Percentiles rank a stretch among this genome's conserved stretches.
phyloP scores from a whole-genome alignment of 306 rosid species.

The Cucurbita maxima region DNA sequence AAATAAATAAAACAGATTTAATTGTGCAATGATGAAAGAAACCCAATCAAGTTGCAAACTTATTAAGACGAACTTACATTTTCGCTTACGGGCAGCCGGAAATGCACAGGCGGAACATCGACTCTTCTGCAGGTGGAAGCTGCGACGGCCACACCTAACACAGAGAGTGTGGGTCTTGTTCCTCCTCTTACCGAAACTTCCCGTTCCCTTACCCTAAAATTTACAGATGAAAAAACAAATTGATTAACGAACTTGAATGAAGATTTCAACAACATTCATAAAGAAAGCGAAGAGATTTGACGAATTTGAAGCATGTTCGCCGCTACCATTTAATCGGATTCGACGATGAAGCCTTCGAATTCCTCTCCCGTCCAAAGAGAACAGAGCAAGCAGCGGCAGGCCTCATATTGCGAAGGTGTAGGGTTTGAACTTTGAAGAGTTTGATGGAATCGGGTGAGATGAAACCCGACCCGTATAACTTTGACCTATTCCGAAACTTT shows the following conservation, averaged over 20 bases:
- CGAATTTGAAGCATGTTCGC: not conserved
- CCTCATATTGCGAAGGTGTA: conserved; percentile 2
- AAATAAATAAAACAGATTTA: not conserved
- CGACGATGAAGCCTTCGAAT: not conserved
- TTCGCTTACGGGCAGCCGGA: conserved; percentile 91
- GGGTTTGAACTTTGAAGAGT: not conserved
- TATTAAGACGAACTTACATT: conserved; percentile 25
- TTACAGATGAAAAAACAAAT: not conserved
- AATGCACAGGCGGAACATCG: conserved; percentile 91
- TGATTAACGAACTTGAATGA: not conserved
- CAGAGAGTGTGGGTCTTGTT: conserved; percentile 98
- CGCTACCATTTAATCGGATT: conserved; percentile 37
- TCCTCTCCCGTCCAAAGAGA: not conserved
- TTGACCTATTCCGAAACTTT: too few relatives aligned
- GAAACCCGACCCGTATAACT: not conserved
- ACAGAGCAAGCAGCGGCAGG: not conserved
- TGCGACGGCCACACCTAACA: conserved; percentile 96
- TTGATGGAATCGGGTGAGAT: not conserved
- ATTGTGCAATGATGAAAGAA: not conserved
- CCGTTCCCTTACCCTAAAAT: conserved; percentile 88
- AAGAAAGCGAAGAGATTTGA: not conserved
- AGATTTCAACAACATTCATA: not conserved
- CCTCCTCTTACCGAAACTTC: conserved; percentile 94
- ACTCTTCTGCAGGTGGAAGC: conserved; percentile 96
- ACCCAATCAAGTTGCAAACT: not conserved